These are phyloP conservation scores for Lodderomyces orthopsilosis DNA, from an alignment of 1,139 yeast genomes.

Conservation along the genomic window DNA sequence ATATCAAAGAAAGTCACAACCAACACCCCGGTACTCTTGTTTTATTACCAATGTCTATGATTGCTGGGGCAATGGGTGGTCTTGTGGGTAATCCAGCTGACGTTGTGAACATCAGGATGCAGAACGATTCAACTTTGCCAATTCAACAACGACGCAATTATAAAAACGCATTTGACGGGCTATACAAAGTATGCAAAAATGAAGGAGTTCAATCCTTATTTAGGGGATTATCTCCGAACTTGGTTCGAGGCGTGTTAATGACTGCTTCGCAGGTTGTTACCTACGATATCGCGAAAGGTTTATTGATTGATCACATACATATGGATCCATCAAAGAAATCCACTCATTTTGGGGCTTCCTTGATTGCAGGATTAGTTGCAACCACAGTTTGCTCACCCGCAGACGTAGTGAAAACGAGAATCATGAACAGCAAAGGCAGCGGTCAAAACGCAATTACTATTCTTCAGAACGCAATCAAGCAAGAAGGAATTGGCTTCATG, in stretches of 20 bases:
- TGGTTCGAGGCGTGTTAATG: slow-evolving; percentile 81
- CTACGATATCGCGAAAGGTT: slow-evolving; percentile 70
- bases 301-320: slow-evolving; percentile 49
- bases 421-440: slow-evolving; percentile 68
- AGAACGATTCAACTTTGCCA: slow-evolving; percentile 76
- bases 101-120: slow-evolving; percentile 87
- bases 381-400: slow-evolving; percentile 92
- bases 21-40: slow-evolving; percentile 39
- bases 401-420: slow-evolving; percentile 84
- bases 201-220: slow-evolving; percentile 65
- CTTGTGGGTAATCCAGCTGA: slow-evolving; percentile 86
- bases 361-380: slow-evolving; percentile 81
- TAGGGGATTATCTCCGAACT: slow-evolving; percentile 75
- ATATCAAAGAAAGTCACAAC: slow-evolving; percentile 32
- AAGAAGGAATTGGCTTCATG: slow-evolving; percentile 75
- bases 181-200: slow-evolving; percentile 53
- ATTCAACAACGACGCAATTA: slow-evolving; percentile 67
- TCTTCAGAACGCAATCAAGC: slow-evolving; percentile 53
- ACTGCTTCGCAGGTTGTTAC: slow-evolving; percentile 91
- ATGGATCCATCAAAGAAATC: slow-evolving; percentile 61
- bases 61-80: slow-evolving; percentile 82
- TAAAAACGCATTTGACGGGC: slow-evolving; percentile 75
- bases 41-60: slow-evolving; percentile 75
- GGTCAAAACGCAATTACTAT: slow-evolving; percentile 51
- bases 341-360: slow-evolving; percentile 76